phyloP scores from a whole-genome alignment of 1,284 basidiomycete genomes.

The Ustilago hordei region DNA sequence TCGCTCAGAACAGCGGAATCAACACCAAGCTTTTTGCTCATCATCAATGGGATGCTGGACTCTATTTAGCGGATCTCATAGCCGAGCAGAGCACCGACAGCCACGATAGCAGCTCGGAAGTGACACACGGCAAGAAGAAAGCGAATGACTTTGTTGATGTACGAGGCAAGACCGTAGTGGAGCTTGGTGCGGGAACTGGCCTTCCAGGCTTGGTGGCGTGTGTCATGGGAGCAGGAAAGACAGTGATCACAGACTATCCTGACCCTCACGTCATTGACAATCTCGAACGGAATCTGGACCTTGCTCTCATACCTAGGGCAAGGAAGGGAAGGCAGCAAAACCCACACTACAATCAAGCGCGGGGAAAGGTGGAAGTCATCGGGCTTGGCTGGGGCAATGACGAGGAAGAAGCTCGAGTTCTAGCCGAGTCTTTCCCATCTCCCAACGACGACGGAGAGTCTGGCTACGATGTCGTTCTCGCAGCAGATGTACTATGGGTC shows the following conservation, averaged over 20 bases:
- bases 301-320: slow-evolving; percentile 19
- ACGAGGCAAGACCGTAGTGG: slow-evolving; percentile 41
- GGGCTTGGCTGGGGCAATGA: slow-evolving; percentile 47
- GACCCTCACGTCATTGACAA: slow-evolving; percentile 49
- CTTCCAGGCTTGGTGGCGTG: slow-evolving; percentile 56
- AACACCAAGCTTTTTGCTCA: slow-evolving; percentile 66
- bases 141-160: slow-evolving; percentile 40
- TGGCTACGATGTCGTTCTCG: slow-evolving; percentile 55
- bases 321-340: slow-evolving; percentile 1
- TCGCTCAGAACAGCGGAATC: slow-evolving; percentile 47
- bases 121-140: slow-evolving; percentile 9
- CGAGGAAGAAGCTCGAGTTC: slow-evolving; percentile 17
- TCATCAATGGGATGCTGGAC: slow-evolving; percentile 67
- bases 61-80: slow-evolving; percentile 57
- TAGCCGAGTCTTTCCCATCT: neutral
- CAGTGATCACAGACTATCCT: slow-evolving; percentile 55
- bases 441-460: neutral
- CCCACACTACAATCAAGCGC: slow-evolving; percentile 19
- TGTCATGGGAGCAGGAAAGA: slow-evolving; percentile 39
- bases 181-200: slow-evolving; percentile 64
- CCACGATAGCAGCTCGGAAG: neutral
- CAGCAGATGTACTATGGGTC: slow-evolving; percentile 67
- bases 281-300: slow-evolving; percentile 28
- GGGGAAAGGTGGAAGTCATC: slow-evolving; percentile 18
- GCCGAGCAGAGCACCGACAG: slow-evolving; percentile 24